Base-by-base conservation (phyloP, 345 rosid species). In the Boechera stricta region DNA sequence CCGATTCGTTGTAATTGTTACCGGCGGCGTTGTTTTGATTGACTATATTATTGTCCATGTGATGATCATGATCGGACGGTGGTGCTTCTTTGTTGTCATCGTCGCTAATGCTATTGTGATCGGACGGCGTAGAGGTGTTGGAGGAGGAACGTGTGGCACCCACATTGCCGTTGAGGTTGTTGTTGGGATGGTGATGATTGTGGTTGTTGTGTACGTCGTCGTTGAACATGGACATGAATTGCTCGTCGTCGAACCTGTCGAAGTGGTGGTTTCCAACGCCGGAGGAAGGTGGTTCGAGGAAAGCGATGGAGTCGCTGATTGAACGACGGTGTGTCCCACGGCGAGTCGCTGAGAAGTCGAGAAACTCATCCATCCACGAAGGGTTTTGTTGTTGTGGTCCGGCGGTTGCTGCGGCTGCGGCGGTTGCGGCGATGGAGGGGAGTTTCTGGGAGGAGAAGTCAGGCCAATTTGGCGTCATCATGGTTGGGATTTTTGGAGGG, bases 251-350 rank as follows among this genome's bases (percentile, higher is more conserved):
- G 18, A 91, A 87, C 67, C 80, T 84, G 21, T 93, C 96, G 61
- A 89, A 87, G n/a, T 80, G 80, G 57, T 79, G 79, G 63, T 70
- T 77, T 7, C 71, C 68, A 35, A 64, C 72, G 44, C 29, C 56
- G 71, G 41, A 72, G 67, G 74, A 78, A 24, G 80, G 83, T 3
- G 85, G 77, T 74, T 91, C 98, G 4, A 93, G 85, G 78, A 90
- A 91, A 26, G 96, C 82, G 5, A 91, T 73, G 18, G 93, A 90
- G 77, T 94, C 97, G 84, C 98, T 94, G 2, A 84, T 79, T 0
- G 96, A 94, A 38, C 98, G 87, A 33, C 92, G 96, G 84, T 94
- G 98, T 1, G 90, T 74, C 0, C 87, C 88, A 7, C 98, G 91
- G 32, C 91, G 78, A 31, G 79, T 51, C 26, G 91, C 73, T 6